phyloP scores from a whole-genome alignment of 768 basidiomycete genomes.

The Leccinum subgranulosum region DNA sequence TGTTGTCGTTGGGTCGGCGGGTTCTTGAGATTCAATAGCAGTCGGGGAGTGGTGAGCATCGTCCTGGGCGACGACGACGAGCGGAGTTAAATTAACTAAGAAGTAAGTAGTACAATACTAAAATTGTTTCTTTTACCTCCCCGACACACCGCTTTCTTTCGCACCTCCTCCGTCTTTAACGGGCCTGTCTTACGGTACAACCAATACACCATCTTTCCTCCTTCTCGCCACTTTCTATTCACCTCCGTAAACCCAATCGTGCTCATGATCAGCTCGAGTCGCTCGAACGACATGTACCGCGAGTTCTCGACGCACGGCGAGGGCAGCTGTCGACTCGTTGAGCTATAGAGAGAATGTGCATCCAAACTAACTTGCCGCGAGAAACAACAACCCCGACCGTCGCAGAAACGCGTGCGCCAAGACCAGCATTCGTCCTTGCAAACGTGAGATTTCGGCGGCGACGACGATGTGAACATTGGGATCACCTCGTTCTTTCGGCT shows the following conservation, averaged over 20 bases:
- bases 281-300: slow-evolving; percentile 67
- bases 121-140: slow-evolving; percentile 82
- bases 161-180: slow-evolving; percentile 29
- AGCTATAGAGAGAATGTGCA: slow-evolving; percentile 2
- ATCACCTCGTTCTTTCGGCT: slow-evolving; percentile 70
- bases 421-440: slow-evolving; percentile 66
- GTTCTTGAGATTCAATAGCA: slow-evolving; percentile 32
- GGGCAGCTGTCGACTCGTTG: slow-evolving; percentile 57
- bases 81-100: slow-evolving; percentile 2
- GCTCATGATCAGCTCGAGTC: slow-evolving; percentile 55
- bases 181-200: slow-evolving; percentile 54
- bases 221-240: slow-evolving; percentile 56
- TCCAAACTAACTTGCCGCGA: slow-evolving; percentile 50
- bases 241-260: slow-evolving; percentile 62
- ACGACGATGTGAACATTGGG: not conserved
- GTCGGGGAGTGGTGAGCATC: slow-evolving; percentile 34
- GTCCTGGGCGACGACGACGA: slow-evolving; percentile 16
- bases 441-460: slow-evolving; percentile 2
- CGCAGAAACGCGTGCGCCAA: slow-evolving; percentile 56
- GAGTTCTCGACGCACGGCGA: slow-evolving; percentile 84
- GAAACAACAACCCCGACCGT: slow-evolving; percentile 58
- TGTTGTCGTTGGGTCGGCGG: slow-evolving; percentile 25
- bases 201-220: slow-evolving; percentile 88
- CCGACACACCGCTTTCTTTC: slow-evolving; percentile 57
- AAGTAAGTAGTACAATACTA: slow-evolving; percentile 39